Evolutionary conservation across 495 filamentous ascomycete genomes (phyloP).

Genomic region (Lasiosphaeria miniovina): DNA sequence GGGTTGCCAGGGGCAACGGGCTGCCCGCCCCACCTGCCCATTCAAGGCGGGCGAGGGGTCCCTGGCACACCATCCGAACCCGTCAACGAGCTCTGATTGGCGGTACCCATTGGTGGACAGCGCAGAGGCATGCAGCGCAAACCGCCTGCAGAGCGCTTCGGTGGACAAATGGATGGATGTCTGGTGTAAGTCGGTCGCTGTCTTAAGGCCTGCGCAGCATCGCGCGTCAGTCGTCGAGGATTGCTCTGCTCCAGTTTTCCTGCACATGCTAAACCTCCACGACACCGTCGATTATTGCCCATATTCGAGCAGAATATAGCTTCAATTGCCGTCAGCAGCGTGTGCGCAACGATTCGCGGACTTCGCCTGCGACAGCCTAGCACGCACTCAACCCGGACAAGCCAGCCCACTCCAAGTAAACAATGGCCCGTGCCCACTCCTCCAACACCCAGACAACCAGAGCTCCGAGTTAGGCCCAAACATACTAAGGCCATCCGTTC

Average conservation of each 20-base stretch:
- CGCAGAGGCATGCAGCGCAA: conserved; percentile 6
- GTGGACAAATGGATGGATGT: neutral
- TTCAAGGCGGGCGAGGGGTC: neutral
- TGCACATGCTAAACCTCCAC: conserved; percentile 10
- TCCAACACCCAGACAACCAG: conserved; percentile 31
- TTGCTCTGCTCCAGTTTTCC: neutral
- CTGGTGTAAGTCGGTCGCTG: conserved; percentile 1
- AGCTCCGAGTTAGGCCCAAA: conserved; percentile 7
- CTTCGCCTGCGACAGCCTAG: neutral
- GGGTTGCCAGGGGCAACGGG: neutral
- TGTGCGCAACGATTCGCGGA: neutral
- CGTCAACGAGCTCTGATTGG: conserved; percentile 13
- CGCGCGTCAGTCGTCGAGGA: neutral
- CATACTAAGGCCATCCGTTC: conserved; percentile 4
- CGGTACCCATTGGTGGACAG: conserved; percentile 1
- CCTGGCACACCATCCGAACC: neutral
- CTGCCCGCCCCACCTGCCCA: neutral
- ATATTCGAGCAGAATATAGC: neutral
- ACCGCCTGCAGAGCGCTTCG: conserved; percentile 2
- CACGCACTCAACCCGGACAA: neutral
- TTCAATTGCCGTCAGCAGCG: conserved; percentile 8
- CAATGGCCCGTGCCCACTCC: conserved; percentile 32
- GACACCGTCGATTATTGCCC: conserved; percentile 2
- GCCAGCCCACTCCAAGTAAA: conserved; percentile 26
- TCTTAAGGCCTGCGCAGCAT: neutral